phyloP scores from a whole-genome alignment of 352 stramenopile genomes.

The Sclerospora graminicola region DNA sequence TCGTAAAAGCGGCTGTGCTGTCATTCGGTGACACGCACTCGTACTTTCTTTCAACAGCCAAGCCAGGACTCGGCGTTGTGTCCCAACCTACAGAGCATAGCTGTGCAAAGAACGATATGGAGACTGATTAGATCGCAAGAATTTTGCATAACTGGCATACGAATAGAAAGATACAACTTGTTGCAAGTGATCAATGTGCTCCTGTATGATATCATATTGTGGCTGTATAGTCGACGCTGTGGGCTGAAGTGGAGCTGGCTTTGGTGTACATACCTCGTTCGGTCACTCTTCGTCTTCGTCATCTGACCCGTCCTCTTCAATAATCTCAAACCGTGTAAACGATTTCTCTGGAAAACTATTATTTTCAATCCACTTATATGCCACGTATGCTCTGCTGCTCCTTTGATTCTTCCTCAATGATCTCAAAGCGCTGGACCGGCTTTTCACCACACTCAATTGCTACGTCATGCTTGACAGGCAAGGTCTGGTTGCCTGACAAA shows the following conservation, averaged over 20 bases:
- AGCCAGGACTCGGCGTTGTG: conserved; percentile 56
- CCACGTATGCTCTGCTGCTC: too few relatives aligned
- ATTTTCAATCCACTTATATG: too few relatives aligned
- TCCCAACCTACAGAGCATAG: conserved; percentile 24
- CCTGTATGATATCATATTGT: too few relatives aligned
- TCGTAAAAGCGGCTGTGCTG: conserved; percentile 71
- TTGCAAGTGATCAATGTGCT: too few relatives aligned
- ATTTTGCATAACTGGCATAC: neutral
- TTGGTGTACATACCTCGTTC: neutral
- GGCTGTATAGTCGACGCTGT: too few relatives aligned
- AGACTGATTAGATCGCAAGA: conserved; percentile 32
- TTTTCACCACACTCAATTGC: too few relatives aligned
- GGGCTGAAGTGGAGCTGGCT: neutral
- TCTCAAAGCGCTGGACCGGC: conserved; percentile 27
- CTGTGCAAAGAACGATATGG: conserved; percentile 27
- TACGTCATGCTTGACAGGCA: too few relatives aligned
- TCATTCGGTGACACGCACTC: conserved; percentile 82
- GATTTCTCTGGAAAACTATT: conserved; percentile 5
- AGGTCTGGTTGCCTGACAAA: too few relatives aligned
- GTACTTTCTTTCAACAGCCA: conserved; percentile 77
- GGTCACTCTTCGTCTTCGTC: conserved; percentile 27
- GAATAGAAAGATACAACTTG: too few relatives aligned
- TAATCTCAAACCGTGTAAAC: conserved; percentile 60
- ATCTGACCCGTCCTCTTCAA: conserved; percentile 30
- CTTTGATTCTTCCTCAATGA: conserved; percentile 45